phyloP scores from a whole-genome alignment of 768 basidiomycete species.

The Pleurotus tuber-regium region DNA sequence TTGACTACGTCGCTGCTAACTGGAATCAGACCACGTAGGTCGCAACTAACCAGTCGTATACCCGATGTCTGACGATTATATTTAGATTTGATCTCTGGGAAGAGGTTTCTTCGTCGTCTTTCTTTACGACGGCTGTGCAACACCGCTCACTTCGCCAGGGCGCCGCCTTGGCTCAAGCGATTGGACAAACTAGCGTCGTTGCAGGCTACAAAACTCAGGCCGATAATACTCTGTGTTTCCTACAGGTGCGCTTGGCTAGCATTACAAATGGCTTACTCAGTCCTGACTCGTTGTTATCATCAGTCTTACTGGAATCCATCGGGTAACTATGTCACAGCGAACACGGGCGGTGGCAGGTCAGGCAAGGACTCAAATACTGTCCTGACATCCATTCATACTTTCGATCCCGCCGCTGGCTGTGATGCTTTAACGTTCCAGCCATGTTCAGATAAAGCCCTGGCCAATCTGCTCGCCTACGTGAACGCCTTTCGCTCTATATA shows the following conservation, averaged over 20 bases:
- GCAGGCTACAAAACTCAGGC: conserved; percentile 56
- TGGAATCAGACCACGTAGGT: conserved; percentile 70
- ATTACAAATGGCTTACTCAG: background rate
- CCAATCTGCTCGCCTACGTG: conserved; percentile 63
- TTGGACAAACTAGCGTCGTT: conserved; percentile 49
- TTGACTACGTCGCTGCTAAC: conserved; percentile 62
- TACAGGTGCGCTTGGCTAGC: conserved; percentile 54
- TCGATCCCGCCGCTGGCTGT: conserved; percentile 48
- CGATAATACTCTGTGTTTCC: conserved; percentile 65
- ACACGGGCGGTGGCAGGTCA: conserved; percentile 70
- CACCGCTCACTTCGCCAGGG: conserved; percentile 74
- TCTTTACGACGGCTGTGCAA: conserved; percentile 79
- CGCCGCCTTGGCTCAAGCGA: conserved; percentile 51
- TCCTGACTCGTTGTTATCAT: background rate
- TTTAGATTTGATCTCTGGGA: conserved; percentile 78
- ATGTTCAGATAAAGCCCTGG: conserved; percentile 72
- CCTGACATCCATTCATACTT: conserved; percentile 74
- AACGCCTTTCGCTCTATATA: conserved; percentile 68
- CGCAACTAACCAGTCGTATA: background rate
- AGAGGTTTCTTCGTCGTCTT: conserved; percentile 68
- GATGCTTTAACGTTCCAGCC: conserved; percentile 66
- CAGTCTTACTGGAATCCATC: conserved; percentile 75
- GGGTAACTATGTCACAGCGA: conserved; percentile 62
- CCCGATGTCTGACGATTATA: conserved; percentile 33
- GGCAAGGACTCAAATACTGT: conserved; percentile 75